phyloP scores from a whole-genome alignment of 352 stramenopile species.

The Globisporangium nagaii region DNA sequence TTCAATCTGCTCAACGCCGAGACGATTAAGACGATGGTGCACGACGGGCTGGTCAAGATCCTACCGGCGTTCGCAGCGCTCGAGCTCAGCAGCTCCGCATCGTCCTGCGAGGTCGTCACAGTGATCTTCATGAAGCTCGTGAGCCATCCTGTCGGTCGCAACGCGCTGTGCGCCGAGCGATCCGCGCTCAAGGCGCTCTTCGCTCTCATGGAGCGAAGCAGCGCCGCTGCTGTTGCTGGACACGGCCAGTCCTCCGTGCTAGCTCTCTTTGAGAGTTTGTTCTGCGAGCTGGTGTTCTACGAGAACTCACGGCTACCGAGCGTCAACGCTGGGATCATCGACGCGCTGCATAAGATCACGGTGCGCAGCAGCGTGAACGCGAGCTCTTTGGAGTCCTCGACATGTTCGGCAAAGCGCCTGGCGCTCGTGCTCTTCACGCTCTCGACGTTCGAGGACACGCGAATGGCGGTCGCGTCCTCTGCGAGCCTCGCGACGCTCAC shows the following conservation, averaged over 20 bases:
- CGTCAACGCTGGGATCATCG: slow-evolving; percentile 49
- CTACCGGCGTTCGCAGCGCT: slow-evolving; percentile 38
- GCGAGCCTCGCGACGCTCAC: slow-evolving; percentile 30
- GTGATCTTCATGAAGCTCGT: slow-evolving; percentile 61
- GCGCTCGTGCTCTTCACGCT: slow-evolving; percentile 54
- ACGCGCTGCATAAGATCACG: slow-evolving; percentile 32
- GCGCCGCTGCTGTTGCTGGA: neutral
- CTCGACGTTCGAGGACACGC: slow-evolving; percentile 38
- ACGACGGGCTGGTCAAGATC: slow-evolving; percentile 65
- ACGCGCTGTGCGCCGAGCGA: slow-evolving; percentile 36
- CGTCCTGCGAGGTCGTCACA: slow-evolving; percentile 27
- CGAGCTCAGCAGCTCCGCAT: slow-evolving; percentile 12
- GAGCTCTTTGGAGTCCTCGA: neutral
- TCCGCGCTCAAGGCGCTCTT: slow-evolving; percentile 50
- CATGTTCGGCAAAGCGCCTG: slow-evolving; percentile 18
- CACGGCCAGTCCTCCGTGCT: slow-evolving; percentile 3
- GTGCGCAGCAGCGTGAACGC: slow-evolving; percentile 13
- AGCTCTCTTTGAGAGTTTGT: slow-evolving; percentile 35
- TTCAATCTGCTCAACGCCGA: slow-evolving; percentile 57
- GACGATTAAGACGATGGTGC: slow-evolving; percentile 57
- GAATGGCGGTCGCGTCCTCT: slow-evolving; percentile 27
- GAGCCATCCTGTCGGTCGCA: slow-evolving; percentile 30
- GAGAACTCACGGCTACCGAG: slow-evolving; percentile 47
- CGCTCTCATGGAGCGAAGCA: slow-evolving; percentile 26
- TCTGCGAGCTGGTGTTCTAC: slow-evolving; percentile 44